Percentiles rank a stretch among this genome's conserved stretches.
Evolutionary conservation across 257 asterid genomes (phyloP).

Genomic region (Penstemon eatonii): DNA sequence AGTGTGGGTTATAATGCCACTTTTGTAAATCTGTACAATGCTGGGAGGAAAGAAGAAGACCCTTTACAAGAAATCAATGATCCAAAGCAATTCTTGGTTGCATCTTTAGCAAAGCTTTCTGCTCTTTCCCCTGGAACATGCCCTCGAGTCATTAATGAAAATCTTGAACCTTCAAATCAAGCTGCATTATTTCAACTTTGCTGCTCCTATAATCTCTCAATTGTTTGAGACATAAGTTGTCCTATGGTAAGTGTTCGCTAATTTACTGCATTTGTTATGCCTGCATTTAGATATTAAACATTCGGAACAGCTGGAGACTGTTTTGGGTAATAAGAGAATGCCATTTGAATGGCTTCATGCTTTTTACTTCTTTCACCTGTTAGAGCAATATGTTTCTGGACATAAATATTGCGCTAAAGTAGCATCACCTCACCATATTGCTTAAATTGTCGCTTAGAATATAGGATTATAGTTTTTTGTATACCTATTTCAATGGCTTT

Average conservation of each 20-base stretch:
- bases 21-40: constrained; percentile 68
- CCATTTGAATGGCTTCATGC: neutral
- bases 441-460: no score
- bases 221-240: constrained; percentile 46
- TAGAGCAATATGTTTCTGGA: constrained; percentile 12
- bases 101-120: constrained; percentile 62
- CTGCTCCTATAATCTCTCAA: constrained; percentile 53
- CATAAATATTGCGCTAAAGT: neutral
- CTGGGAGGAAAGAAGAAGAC: constrained; percentile 87
- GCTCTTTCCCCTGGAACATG: constrained; percentile 68
- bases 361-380: neutral
- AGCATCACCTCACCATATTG: no score
- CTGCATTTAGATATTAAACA: neutral
- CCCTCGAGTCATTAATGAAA: constrained; percentile 55
- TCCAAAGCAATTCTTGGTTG: constrained; percentile 80
- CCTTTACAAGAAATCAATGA: constrained; percentile 81
- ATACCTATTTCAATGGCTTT: no score
- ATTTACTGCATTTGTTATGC: constrained; percentile 7
- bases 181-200: constrained; percentile 74
- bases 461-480: no score
- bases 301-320: neutral
- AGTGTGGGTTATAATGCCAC: constrained; percentile 74
- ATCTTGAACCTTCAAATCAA: constrained; percentile 77
- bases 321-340: neutral
- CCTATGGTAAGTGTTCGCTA: constrained; percentile 37